Conservation (phyloP, 306 rosid species). For the Castanea mollissima region DNA sequence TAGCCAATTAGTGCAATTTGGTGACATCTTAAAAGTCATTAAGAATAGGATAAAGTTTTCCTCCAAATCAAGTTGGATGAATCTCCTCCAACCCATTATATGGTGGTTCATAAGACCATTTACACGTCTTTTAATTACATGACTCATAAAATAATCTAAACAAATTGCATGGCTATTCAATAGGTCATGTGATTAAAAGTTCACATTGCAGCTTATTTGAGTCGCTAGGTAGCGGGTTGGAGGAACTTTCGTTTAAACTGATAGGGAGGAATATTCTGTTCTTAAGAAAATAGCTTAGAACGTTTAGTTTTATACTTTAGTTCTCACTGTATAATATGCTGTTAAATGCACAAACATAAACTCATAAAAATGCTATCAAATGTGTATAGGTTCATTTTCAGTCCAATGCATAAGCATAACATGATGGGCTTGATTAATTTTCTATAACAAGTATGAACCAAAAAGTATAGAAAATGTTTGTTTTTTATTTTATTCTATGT, state of each 20-base stretch:
- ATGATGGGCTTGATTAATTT: conserved; percentile 6
- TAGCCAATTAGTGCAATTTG: not conserved
- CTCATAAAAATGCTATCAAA: not conserved
- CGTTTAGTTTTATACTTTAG: not conserved
- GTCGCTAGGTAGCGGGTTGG: too few species aligned
- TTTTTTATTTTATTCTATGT: conserved; percentile 1
- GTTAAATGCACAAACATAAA: not conserved
- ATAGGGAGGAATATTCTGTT: too few species aligned
- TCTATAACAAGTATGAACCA: not conserved
- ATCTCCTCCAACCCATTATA: too few species aligned
- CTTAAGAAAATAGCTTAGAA: not conserved
- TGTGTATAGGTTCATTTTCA: not conserved
- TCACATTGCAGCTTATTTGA: too few species aligned
- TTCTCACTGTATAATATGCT: not conserved
- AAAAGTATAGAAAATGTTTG: not conserved
- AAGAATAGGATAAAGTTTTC: too few species aligned
- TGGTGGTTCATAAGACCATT: too few species aligned
- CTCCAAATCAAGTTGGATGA: too few species aligned
- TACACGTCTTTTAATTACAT: too few species aligned
- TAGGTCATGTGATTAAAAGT: too few species aligned
- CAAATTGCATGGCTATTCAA: too few species aligned
- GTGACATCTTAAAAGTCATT: not conserved
- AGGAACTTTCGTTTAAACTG: too few species aligned
- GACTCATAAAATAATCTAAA: too few species aligned
- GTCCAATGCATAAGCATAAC: not conserved